phyloP scores from a whole-genome alignment of 192 early-diverging fungal genomes.

The Mortierella alpina region DNA sequence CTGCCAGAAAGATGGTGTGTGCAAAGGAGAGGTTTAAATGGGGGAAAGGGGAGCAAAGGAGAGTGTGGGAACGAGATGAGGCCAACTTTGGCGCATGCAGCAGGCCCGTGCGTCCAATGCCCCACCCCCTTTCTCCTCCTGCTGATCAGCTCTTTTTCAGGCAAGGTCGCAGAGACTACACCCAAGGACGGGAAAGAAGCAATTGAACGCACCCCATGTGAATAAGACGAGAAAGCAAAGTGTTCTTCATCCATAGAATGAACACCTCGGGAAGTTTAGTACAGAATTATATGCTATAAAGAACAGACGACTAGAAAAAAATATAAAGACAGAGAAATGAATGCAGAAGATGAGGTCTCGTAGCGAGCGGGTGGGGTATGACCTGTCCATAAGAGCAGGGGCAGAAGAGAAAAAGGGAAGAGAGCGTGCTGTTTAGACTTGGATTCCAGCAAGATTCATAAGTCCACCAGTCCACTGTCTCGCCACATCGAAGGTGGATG shows the following conservation, averaged over 20 bases:
- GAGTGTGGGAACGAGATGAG: no score
- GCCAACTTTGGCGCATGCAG: no score
- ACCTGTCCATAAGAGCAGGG: background rate
- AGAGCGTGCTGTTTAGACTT: slow-evolving; percentile 19
- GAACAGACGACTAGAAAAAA: background rate
- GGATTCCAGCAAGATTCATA: slow-evolving; percentile 47
- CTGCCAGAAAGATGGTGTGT: background rate
- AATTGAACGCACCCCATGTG: no score
- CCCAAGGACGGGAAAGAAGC: background rate
- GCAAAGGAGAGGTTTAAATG: background rate
- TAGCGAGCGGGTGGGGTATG: no score
- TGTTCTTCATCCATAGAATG: no score
- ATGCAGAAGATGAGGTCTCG: background rate
- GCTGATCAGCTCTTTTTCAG: no score
- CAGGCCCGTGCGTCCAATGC: no score
- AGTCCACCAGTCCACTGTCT: slow-evolving; percentile 50
- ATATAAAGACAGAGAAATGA: background rate
- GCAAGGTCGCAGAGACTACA: background rate
- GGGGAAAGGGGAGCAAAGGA: background rate
- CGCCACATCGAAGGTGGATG: slow-evolving; percentile 49
- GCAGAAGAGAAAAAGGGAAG: background rate
- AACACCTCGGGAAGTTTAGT: no score
- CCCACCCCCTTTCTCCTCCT: no score
- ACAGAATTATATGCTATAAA: background rate
- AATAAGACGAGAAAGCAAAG: no score